Conservation (phyloP, 306 rosid species). For the Begonia masoniana region DNA sequence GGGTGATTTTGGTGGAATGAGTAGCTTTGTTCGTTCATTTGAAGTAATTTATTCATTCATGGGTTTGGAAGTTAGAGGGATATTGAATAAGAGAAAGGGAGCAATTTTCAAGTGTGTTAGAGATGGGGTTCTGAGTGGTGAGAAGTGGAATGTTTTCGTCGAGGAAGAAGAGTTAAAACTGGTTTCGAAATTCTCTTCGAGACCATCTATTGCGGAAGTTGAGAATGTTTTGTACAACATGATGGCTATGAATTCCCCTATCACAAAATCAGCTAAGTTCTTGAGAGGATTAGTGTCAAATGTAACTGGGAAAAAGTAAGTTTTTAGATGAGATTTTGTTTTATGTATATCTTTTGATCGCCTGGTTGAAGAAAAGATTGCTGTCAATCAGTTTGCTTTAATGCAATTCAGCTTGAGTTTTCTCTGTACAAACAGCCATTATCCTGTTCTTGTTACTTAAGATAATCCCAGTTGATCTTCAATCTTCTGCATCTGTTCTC, state of each 20-base stretch:
- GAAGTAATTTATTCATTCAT: constrained; percentile 68
- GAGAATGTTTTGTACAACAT: constrained; percentile 78
- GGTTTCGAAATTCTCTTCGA: constrained; percentile 41
- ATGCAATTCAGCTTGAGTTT: no score
- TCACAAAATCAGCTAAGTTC: constrained; percentile 77
- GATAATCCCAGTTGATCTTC: no score
- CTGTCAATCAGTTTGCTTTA: no score
- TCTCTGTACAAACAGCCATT: no score
- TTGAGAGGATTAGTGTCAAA: constrained; percentile 70
- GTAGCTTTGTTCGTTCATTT: constrained; percentile 57
- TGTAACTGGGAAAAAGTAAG: constrained; percentile 65
- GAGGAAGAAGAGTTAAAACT: constrained; percentile 59
- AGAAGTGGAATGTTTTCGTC: constrained; percentile 70
- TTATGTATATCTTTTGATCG: background rate
- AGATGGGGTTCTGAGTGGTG: constrained; percentile 82
- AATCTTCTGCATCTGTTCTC: no score
- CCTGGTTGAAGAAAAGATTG: no score
- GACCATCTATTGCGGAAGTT: constrained; percentile 65
- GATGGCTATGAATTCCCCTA: constrained; percentile 82
- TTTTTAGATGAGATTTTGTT: background rate
- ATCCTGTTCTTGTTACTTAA: no score
- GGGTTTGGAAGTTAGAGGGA: constrained; percentile 81
- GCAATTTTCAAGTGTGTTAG: constrained; percentile 63
- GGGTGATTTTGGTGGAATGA: constrained; percentile 38
- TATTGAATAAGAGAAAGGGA: constrained; percentile 62